Conservation (phyloP, 768 basidiomycete species). For the Gymnopilus dilepis region DNA sequence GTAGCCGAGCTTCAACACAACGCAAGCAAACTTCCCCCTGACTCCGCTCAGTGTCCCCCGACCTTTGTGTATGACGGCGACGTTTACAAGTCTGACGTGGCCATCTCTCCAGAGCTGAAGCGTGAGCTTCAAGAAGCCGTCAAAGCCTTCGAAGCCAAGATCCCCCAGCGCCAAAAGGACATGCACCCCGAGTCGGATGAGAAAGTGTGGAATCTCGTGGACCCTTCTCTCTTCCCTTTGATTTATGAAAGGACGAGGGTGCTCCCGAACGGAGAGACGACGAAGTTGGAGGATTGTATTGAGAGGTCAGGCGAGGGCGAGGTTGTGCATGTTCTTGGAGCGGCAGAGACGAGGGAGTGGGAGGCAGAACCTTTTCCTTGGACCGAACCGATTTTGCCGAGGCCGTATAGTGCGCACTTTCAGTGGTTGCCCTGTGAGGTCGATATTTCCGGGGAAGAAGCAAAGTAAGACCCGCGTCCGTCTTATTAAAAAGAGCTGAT, state of each 20-base stretch:
- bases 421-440: conserved; percentile 38
- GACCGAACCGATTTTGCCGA: background rate
- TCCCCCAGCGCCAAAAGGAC: conserved; percentile 41
- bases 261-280: conserved; percentile 21
- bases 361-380: background rate
- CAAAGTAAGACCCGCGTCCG: conserved; percentile 18
- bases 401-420: conserved; percentile 31
- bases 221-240: conserved; percentile 49
- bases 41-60: conserved; percentile 14
- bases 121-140: conserved; percentile 31
- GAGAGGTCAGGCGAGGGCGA: conserved; percentile 30
- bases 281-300: conserved; percentile 30
- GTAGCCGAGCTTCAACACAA: conserved; percentile 34
- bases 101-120: conserved; percentile 31
- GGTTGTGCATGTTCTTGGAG: conserved; percentile 18
- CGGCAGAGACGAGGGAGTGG: conserved; percentile 6
- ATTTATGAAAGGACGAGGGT: conserved; percentile 39
- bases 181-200: conserved; percentile 52
- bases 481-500: too few species aligned
- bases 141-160: conserved; percentile 37
- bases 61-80: conserved; percentile 32
- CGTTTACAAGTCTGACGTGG: conserved; percentile 39
- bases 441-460: conserved; percentile 27
- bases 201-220: conserved; percentile 50
- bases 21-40: conserved; percentile 15